Evolutionary conservation across 2,329 filamentous ascomycete species (phyloP).

Genomic region (Tolypocladium guangdongense): DNA sequence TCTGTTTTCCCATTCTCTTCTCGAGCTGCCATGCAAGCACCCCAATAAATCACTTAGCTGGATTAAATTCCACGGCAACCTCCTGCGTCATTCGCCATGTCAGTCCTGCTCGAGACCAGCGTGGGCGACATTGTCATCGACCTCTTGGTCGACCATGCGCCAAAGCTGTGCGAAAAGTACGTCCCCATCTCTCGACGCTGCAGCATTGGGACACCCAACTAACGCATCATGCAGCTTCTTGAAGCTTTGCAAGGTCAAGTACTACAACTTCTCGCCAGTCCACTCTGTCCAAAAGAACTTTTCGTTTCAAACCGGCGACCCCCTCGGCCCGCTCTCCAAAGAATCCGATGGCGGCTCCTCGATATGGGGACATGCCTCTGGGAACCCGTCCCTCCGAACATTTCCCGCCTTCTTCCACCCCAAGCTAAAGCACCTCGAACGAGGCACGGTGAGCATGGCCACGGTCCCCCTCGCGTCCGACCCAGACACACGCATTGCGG

Average conservation of each 20-base stretch:
- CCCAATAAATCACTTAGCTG: background rate
- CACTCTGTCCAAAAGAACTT: slow-evolving; percentile 91
- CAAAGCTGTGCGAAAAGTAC: slow-evolving; percentile 91
- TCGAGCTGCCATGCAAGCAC: background rate
- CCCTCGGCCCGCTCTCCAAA: slow-evolving; percentile 72
- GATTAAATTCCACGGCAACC: background rate
- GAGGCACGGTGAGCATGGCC: slow-evolving; percentile 96
- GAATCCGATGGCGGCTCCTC: slow-evolving; percentile 88
- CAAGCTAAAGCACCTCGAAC: slow-evolving; percentile 79
- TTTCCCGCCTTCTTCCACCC: slow-evolving; percentile 79
- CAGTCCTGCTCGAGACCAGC: slow-evolving; percentile 86
- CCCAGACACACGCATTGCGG: slow-evolving; percentile 71
- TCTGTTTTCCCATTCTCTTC: background rate
- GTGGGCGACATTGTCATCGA: slow-evolving; percentile 92
- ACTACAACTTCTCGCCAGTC: slow-evolving; percentile 94
- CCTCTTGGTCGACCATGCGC: slow-evolving; percentile 77
- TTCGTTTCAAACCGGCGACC: slow-evolving; percentile 92
- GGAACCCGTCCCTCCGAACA: slow-evolving; percentile 54
- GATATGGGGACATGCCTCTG: slow-evolving; percentile 77
- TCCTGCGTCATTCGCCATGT: slow-evolving; percentile 46
- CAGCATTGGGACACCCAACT: slow-evolving; percentile 36
- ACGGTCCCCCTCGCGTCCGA: slow-evolving; percentile 67
- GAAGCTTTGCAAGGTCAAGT: slow-evolving; percentile 97
- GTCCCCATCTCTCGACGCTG: slow-evolving; percentile 21
- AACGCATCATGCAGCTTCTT: slow-evolving; percentile 59